Conservation (phyloP, 2,329 filamentous ascomycete species). For the Ceratocystis colombiana region DNA sequence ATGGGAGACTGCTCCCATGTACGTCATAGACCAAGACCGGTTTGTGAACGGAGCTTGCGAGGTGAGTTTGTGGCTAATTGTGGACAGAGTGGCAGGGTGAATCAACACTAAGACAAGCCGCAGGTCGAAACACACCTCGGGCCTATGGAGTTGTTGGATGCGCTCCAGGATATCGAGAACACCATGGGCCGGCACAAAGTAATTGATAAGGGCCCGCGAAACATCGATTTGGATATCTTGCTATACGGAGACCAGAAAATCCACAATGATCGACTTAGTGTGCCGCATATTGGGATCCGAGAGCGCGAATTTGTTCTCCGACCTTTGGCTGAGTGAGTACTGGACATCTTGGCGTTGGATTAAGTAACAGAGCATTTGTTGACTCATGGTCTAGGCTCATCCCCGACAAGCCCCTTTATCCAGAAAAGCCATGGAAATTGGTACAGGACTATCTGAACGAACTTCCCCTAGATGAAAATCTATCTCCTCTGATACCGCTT, state of each 20-base stretch:
- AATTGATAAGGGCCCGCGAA: constrained; percentile 86
- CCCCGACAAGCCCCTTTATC: constrained; percentile 44
- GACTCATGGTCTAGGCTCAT: constrained; percentile 39
- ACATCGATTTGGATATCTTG: constrained; percentile 88
- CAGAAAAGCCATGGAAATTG: constrained; percentile 48
- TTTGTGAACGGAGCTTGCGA: constrained; percentile 92
- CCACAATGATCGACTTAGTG: constrained; percentile 59
- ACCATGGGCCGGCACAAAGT: constrained; percentile 69
- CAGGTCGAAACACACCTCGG: constrained; percentile 71
- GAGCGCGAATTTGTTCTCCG: constrained; percentile 91
- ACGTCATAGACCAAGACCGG: constrained; percentile 74
- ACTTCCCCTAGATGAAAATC: constrained; percentile 41
- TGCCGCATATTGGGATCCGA: constrained; percentile 75
- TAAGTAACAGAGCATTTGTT: neutral
- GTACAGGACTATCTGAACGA: constrained; percentile 52
- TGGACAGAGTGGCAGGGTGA: neutral
- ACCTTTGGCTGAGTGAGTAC: constrained; percentile 64
- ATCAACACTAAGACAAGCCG: neutral
- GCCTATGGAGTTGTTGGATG: constrained; percentile 66
- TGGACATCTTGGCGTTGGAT: neutral
- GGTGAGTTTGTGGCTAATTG: constrained; percentile 43
- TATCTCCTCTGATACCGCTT: constrained; percentile 52
- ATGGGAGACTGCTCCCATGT: constrained; percentile 96
- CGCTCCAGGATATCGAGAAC: constrained; percentile 74
- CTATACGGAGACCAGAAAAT: constrained; percentile 63